phyloP scores from a whole-genome alignment of 495 filamentous ascomycete species.

The Pyrenopolyporus hunteri region DNA sequence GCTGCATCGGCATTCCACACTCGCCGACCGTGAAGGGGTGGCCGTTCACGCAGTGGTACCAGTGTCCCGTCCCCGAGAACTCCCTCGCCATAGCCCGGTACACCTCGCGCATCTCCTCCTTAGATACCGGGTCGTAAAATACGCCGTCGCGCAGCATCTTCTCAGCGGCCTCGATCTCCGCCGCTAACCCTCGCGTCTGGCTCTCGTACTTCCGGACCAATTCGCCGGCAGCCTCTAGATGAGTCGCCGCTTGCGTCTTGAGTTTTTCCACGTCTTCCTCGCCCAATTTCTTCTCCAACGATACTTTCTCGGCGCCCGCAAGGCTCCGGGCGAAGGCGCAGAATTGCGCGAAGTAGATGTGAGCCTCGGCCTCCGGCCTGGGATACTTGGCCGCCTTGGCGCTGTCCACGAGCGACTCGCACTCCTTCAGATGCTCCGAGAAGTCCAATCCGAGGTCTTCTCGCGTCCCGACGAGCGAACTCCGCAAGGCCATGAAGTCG shows the following conservation, averaged over 20 bases:
- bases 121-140: slow-evolving; percentile 44
- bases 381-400: slow-evolving; percentile 32
- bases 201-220: slow-evolving; percentile 27
- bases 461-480: slow-evolving; percentile 4
- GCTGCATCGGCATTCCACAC: slow-evolving; percentile 73
- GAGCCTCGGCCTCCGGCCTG: slow-evolving; percentile 45
- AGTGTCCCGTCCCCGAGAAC: slow-evolving; percentile 65
- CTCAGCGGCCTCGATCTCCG: slow-evolving; percentile 30
- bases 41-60: slow-evolving; percentile 71
- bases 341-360: slow-evolving; percentile 43
- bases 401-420: slow-evolving; percentile 37
- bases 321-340: slow-evolving; percentile 33
- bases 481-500: slow-evolving; percentile 56
- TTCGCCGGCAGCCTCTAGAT: slow-evolving; percentile 19
- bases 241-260: slow-evolving; percentile 18
- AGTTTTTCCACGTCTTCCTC: slow-evolving; percentile 3
- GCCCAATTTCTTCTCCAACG: not conserved
- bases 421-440: slow-evolving; percentile 46
- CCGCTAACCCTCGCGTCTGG: slow-evolving; percentile 16
- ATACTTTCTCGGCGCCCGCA: not conserved
- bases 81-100: slow-evolving; percentile 58
- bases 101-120: slow-evolving; percentile 49
- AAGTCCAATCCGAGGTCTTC: slow-evolving; percentile 46
- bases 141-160: slow-evolving; percentile 33
- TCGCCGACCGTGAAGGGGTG: slow-evolving; percentile 77